Conservation (phyloP, 2,329 filamentous ascomycete species). For the Talaromyces amestolkiae region DNA sequence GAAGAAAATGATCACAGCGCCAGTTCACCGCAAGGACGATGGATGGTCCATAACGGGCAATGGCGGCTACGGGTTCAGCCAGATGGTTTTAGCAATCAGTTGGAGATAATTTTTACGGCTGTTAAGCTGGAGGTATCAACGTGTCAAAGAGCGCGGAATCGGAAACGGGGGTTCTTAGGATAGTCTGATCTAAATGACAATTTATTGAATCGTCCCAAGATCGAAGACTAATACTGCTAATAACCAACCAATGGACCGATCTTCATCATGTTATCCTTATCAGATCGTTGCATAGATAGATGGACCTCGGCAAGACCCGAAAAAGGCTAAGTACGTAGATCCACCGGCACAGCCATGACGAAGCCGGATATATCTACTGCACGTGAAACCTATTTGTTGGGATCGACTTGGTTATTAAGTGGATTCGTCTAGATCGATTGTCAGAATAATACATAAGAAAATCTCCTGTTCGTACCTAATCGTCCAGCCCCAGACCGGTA, state of each 20-base stretch:
- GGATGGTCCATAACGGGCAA: slow-evolving; percentile 67
- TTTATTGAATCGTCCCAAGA: too few relatives aligned
- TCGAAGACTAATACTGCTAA: too few relatives aligned
- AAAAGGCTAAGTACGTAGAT: background rate
- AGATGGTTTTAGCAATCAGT: slow-evolving; percentile 39
- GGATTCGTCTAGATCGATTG: background rate
- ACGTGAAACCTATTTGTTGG: background rate
- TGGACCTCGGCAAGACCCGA: slow-evolving; percentile 2
- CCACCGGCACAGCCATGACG: background rate
- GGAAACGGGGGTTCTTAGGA: slow-evolving; percentile 60
- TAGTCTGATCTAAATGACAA: background rate
- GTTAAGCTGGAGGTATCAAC: slow-evolving; percentile 74
- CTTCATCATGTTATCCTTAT: background rate
- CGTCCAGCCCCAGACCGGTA: too few relatives aligned
- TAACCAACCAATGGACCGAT: background rate
- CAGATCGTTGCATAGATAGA: background rate
- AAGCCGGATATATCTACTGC: background rate
- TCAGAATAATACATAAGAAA: background rate
- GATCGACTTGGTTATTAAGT: background rate
- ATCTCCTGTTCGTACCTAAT: background rate
- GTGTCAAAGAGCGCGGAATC: slow-evolving; percentile 65
- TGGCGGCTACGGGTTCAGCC: slow-evolving; percentile 69
- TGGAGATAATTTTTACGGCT: slow-evolving; percentile 69
- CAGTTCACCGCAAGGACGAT: slow-evolving; percentile 34
- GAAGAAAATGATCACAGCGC: background rate